Conservation (phyloP, 2,329 filamentous ascomycete genomes). For the Anthostomella pinea region DNA sequence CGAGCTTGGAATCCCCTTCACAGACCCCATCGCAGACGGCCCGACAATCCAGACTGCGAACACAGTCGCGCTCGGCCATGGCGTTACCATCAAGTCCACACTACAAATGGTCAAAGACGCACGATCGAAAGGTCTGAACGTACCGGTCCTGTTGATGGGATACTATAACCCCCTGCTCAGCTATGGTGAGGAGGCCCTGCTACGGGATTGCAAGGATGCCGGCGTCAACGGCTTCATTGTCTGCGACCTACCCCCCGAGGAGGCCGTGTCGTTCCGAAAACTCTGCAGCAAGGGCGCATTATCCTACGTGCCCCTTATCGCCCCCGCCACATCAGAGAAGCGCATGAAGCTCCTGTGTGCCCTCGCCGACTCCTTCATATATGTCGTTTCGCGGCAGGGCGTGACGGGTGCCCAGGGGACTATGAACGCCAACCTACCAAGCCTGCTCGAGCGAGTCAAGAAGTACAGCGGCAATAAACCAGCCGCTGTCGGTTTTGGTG, state of each 20-base stretch:
- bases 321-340: constrained; percentile 84
- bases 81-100: constrained; percentile 76
- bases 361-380: constrained; percentile 98
- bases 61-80: constrained; percentile 83
- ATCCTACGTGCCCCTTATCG: constrained; percentile 95
- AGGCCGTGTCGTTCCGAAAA: constrained; percentile 87
- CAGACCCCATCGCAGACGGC: constrained; percentile 95
- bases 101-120: constrained; percentile 83
- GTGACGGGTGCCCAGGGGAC: constrained; percentile 88
- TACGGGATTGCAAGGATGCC: constrained; percentile 78
- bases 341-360: constrained; percentile 95
- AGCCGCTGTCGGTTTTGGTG: constrained; percentile 90
- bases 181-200: constrained; percentile 88
- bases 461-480: constrained; percentile 88
- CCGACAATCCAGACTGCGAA: constrained; percentile 96
- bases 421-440: constrained; percentile 77
- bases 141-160: constrained; percentile 91
- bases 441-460: constrained; percentile 81
- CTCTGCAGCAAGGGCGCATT: constrained; percentile 77
- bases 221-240: constrained; percentile 96
- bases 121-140: constrained; percentile 70
- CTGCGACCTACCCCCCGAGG: constrained; percentile 92
- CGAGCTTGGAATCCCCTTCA: constrained; percentile 94
- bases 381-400: constrained; percentile 95
- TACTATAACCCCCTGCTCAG: constrained; percentile 97